Conservation (phyloP, 2,329 filamentous ascomycete species). For the Thelonectria blattea region DNA sequence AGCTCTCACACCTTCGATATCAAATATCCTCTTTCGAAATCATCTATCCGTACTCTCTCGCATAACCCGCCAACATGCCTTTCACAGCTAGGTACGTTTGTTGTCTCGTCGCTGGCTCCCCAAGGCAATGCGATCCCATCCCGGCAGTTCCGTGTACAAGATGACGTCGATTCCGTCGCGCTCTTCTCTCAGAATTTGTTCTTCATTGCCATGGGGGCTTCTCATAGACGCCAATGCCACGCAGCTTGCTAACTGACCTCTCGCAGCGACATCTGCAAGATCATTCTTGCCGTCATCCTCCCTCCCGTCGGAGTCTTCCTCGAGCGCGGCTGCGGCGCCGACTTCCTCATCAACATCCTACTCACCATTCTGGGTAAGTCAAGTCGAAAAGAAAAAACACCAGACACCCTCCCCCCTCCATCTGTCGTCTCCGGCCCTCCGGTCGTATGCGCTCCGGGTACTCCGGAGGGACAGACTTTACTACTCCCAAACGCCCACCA, state of each 20-base stretch:
- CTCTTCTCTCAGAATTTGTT: not conserved
- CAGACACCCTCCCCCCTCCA: too few relatives aligned
- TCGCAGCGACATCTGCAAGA: slow-evolving; percentile 64
- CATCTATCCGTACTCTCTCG: slow-evolving; percentile 25
- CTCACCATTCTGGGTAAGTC: slow-evolving; percentile 76
- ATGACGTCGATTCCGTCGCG: slow-evolving; percentile 10
- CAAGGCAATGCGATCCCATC: slow-evolving; percentile 24
- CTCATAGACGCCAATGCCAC: not conserved
- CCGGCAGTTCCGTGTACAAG: slow-evolving; percentile 27
- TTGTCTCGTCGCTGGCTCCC: slow-evolving; percentile 5
- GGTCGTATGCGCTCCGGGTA: slow-evolving; percentile 36
- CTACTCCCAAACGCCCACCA: not conserved
- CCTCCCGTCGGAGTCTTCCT: slow-evolving; percentile 93
- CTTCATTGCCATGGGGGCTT: not conserved
- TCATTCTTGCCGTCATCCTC: slow-evolving; percentile 86
- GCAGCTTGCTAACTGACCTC: slow-evolving; percentile 17
- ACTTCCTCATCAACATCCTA: slow-evolving; percentile 91
- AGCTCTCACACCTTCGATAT: slow-evolving; percentile 14
- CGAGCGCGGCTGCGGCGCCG: slow-evolving; percentile 85
- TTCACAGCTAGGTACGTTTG: slow-evolving; percentile 63
- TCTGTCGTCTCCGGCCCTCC: not conserved
- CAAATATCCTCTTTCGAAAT: slow-evolving; percentile 18
- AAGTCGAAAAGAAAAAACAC: too few relatives aligned
- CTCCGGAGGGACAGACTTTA: slow-evolving; percentile 41
- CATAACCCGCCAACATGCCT: slow-evolving; percentile 54